Percentiles rank a stretch among this genome's conserved stretches.
Evolutionary conservation across 305 asterid genomes (phyloP).

Genomic region (Stenogyne calaminthoides): DNA sequence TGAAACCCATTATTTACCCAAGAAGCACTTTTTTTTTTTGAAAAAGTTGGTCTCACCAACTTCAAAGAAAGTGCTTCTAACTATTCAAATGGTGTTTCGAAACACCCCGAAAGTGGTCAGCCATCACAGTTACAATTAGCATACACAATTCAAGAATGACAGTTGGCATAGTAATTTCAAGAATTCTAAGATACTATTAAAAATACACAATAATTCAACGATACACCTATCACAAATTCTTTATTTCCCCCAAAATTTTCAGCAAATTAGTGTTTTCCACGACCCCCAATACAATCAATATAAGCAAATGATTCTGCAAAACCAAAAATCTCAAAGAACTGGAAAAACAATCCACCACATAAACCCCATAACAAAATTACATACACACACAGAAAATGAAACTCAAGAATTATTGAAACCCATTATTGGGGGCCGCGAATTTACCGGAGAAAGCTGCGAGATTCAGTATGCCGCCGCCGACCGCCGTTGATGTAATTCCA

Average conservation of each 20-base stretch:
- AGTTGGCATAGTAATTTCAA: conserved; percentile 14
- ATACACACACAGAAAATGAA: background rate
- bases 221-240: background rate
- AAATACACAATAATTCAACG: too few relatives aligned
- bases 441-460: conserved; percentile 40
- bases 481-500: conserved; percentile 16
- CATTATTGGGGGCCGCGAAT: background rate
- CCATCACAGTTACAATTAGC: background rate
- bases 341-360: background rate
- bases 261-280: background rate
- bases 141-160: background rate
- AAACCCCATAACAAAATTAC: background rate
- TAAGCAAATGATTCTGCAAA: background rate
- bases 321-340: conserved; percentile 3
- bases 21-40: too few relatives aligned
- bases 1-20: too few relatives aligned
- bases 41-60: too few relatives aligned
- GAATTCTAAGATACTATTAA: too few relatives aligned
- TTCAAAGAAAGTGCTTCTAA: too few relatives aligned
- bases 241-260: background rate
- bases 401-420: background rate
- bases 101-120: background rate
- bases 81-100: too few relatives aligned
- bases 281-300: background rate
- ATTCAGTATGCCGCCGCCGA: conserved; percentile 18